These are phyloP conservation scores for Karstenula rhodostoma DNA, from an alignment of 2,329 filamentous ascomycete species.

Conservation along the genomic window DNA sequence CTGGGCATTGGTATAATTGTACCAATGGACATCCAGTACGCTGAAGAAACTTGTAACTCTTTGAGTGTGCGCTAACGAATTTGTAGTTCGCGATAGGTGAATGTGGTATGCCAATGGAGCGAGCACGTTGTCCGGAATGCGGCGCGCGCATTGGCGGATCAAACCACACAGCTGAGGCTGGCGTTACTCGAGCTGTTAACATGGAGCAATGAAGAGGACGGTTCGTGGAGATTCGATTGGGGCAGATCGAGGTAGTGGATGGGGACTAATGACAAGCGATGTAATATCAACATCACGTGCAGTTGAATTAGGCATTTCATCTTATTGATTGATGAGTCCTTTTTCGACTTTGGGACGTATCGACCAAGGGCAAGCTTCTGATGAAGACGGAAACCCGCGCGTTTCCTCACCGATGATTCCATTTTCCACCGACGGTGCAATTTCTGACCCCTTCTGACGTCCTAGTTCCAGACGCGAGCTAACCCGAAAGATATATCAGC, in stretches of 20 bases:
- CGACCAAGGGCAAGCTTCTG: no score
- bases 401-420: no score
- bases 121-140: constrained; percentile 70
- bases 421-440: background rate
- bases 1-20: constrained; percentile 70
- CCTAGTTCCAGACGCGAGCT: background rate
- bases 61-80: background rate
- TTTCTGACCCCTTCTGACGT: constrained; percentile 12
- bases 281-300: no score
- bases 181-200: constrained; percentile 60
- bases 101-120: constrained; percentile 72
- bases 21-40: constrained; percentile 63
- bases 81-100: constrained; percentile 66
- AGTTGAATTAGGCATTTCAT: no score
- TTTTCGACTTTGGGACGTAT: no score
- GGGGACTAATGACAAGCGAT: no score
- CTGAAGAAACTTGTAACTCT: constrained; percentile 13
- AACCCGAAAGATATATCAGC: no score
- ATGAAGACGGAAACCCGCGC: no score
- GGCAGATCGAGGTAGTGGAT: no score
- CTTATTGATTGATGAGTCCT: no score
- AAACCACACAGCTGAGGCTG: constrained; percentile 59
- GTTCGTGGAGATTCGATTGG: background rate
- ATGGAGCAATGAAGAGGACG: constrained; percentile 53
- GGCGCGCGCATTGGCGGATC: constrained; percentile 64